phyloP scores from a whole-genome alignment of 495 filamentous ascomycete genomes.

The Tuber umbilicatum region DNA sequence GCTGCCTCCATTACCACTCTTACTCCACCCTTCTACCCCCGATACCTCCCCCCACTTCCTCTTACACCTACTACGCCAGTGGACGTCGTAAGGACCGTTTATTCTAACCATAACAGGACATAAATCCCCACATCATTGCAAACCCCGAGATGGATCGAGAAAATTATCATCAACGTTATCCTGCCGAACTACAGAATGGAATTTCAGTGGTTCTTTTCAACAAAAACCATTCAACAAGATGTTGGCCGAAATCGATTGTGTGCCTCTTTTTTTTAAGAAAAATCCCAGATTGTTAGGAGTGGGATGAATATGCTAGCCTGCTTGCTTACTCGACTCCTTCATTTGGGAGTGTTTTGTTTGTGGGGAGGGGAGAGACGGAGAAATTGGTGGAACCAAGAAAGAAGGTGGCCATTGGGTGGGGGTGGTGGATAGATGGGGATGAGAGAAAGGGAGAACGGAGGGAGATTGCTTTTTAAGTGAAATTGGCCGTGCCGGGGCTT shows the following conservation, averaged over 20 bases:
- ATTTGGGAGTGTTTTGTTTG: not conserved
- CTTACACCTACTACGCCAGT: not conserved
- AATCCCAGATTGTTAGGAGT: not conserved
- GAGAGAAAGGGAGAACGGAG: not conserved
- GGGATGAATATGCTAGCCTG: not conserved
- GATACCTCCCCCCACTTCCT: not conserved
- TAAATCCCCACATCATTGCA: not conserved
- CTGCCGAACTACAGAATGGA: not conserved
- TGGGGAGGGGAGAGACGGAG: not conserved
- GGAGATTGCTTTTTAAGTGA: not conserved
- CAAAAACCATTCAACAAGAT: not conserved
- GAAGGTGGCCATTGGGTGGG: not conserved
- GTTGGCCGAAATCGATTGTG: conserved; percentile 1
- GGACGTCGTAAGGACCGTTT: not conserved
- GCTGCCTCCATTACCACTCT: not conserved
- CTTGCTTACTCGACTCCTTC: not conserved
- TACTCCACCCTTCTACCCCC: not conserved
- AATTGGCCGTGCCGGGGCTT: not conserved
- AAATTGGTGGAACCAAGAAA: not conserved
- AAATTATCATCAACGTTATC: not conserved
- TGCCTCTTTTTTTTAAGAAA: conserved; percentile 3
- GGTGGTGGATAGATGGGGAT: not conserved
- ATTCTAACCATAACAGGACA: not conserved
- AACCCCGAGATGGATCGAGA: not conserved
- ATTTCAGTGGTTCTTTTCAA: not conserved